phyloP scores from a whole-genome alignment of 1,284 basidiomycete genomes.

The Leccinum subrobustum region DNA sequence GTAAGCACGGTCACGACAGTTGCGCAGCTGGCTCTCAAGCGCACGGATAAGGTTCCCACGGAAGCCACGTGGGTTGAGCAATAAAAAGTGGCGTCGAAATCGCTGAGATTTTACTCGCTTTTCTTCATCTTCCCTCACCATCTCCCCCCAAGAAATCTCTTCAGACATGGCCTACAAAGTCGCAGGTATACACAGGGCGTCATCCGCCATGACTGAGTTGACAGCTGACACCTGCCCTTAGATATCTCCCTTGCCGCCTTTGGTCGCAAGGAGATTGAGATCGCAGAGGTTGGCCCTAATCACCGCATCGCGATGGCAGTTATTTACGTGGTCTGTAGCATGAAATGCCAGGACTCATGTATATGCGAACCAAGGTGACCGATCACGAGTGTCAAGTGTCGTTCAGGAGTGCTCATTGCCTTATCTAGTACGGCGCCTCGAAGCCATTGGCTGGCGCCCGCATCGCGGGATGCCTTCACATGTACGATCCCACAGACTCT shows the following conservation, averaged over 20 bases:
- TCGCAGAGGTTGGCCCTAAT: constrained; percentile 74
- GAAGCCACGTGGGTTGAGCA: constrained; percentile 25
- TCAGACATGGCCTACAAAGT: constrained; percentile 82
- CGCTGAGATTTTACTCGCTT: constrained; percentile 33
- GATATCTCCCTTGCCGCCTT: constrained; percentile 96
- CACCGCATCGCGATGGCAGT: constrained; percentile 16
- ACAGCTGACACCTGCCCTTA: constrained; percentile 34
- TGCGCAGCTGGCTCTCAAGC: constrained; percentile 18
- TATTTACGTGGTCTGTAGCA: constrained; percentile 45
- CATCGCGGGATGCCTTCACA: constrained; percentile 97
- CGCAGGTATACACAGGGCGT: constrained; percentile 51
- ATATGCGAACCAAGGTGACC: constrained; percentile 77
- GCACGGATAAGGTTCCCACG: constrained; percentile 27
- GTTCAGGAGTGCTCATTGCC: constrained; percentile 10
- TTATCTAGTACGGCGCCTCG: constrained; percentile 66
- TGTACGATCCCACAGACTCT: constrained; percentile 48
- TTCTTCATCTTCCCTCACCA: constrained; percentile 37
- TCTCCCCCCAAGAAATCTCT: constrained; percentile 19
- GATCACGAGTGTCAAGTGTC: background rate
- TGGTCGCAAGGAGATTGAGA: constrained; percentile 98
- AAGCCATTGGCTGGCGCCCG: constrained; percentile 95
- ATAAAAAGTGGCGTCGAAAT: constrained; percentile 36
- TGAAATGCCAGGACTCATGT: constrained; percentile 95
- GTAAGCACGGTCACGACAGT: background rate
- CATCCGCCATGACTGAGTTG: background rate